A percentile compares a stretch with the other conserved stretches of the same genome.
Evolutionary conservation across 2,329 filamentous ascomycete genomes (phyloP).

Genomic region (Rhynchosporium agropyri): DNA sequence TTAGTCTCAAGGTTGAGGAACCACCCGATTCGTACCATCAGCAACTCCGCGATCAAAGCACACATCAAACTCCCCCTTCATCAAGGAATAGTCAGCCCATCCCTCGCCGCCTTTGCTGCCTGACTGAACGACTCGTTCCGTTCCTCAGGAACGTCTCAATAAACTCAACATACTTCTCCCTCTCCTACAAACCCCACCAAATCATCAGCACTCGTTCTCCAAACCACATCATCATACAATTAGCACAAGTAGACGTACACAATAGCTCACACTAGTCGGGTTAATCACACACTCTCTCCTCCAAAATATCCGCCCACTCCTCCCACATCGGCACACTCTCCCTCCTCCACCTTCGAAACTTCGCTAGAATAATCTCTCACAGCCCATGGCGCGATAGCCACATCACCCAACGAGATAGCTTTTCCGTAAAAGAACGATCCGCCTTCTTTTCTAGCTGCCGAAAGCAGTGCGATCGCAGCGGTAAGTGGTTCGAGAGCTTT

Average conservation of each 20-base stretch:
- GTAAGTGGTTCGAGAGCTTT: background rate
- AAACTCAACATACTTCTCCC: constrained; percentile 1
- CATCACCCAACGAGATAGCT: background rate
- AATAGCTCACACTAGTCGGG: background rate
- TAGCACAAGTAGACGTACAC: background rate
- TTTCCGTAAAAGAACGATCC: background rate
- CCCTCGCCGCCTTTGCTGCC: background rate
- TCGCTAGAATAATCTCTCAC: background rate
- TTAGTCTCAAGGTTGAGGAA: too few species aligned
- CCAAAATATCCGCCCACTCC: background rate
- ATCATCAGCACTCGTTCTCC: background rate
- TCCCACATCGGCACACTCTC: background rate
- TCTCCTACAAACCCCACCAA: background rate
- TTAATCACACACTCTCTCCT: background rate
- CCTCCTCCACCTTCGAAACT: background rate
- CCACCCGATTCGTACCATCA: too few species aligned
- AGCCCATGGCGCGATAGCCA: background rate
- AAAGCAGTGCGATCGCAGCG: background rate
- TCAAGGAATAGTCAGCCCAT: background rate
- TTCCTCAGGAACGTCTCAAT: background rate
- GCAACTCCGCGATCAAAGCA: too few species aligned
- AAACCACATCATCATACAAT: background rate
- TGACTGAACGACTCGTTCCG: background rate
- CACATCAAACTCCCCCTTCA: too few species aligned
- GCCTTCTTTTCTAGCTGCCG: background rate